Conservation (phyloP, 805 yeast genomes). For the Wickerhamiella qilinensis region DNA sequence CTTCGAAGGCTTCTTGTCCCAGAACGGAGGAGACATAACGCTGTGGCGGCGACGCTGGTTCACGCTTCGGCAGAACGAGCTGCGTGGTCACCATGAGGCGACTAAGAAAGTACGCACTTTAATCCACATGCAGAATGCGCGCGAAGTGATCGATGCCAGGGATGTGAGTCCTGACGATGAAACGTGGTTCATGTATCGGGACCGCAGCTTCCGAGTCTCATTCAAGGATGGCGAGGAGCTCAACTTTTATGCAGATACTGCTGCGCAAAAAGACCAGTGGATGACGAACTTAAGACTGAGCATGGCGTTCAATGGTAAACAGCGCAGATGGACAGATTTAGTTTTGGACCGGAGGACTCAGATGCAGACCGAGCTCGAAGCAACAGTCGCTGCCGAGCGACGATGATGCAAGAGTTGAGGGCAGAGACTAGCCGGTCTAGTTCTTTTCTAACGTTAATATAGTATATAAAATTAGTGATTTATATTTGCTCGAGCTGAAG, state of each 20-base stretch:
- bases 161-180: conserved; percentile 19
- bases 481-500: too few relatives aligned
- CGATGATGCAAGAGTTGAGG: too few relatives aligned
- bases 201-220: conserved; percentile 57
- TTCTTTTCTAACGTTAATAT: too few relatives aligned
- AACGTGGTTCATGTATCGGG: conserved; percentile 54
- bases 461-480: too few relatives aligned
- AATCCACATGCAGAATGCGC: conserved; percentile 57
- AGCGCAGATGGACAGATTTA: conserved; percentile 15
- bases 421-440: too few relatives aligned
- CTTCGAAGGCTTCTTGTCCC: conserved; percentile 60
- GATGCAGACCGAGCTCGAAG: neutral
- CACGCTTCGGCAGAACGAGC: conserved; percentile 48
- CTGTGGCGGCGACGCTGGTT: conserved; percentile 64
- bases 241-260: conserved; percentile 70
- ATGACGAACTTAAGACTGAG: conserved; percentile 39
- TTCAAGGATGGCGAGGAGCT: conserved; percentile 72
- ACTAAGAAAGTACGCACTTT: conserved; percentile 55
- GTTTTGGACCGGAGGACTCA: conserved; percentile 11
- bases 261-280: conserved; percentile 50
- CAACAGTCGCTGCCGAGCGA: too few relatives aligned
- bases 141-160: conserved; percentile 29
- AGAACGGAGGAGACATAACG: conserved; percentile 88
- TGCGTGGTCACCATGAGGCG: conserved; percentile 63
- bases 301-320: conserved; percentile 21